Base-by-base conservation (phyloP, 352 stramenopile genomes). In the Elongisporangium senticosum region DNA sequence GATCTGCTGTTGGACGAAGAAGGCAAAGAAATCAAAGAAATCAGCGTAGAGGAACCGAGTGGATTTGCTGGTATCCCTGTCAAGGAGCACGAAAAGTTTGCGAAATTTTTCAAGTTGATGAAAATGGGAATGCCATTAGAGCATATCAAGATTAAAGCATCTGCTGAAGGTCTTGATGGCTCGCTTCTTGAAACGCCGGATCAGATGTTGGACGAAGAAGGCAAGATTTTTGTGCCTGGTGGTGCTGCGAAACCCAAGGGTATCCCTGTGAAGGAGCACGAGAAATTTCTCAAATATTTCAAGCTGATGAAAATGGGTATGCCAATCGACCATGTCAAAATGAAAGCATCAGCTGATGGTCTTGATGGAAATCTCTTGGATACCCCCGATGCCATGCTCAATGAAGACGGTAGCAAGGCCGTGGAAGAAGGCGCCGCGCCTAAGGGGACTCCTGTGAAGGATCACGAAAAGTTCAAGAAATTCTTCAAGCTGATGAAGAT, bases 101-200 rank as follows among this genome's bases (percentile, higher is more conserved):
- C 61, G 23, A 98, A 98, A 67, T 98, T 97, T 64, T 98, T 98
- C 64, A 98, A 98, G 67, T 87, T 98, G 67, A 40, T 95, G 22
- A 90, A 90, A 49, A 91, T 96, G 79, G 85, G 84, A 6, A 91
- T 96, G 79, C 85, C 82, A 7, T 60, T 89, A 20, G 88, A 87
- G 37, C 90, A 97, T 53, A 79, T 98, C 40, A 83, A 98, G 69
- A 78, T 97, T 68, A 97, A 97, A 61, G 74, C 65, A 11, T 75
- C 69, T 19, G 70, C 79, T 0, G 83, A 90, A 61, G 84, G 80
- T 15, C 59, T 91, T 0, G 70, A 90, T 70, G 63, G 50, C 2
- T 54, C 58, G 0, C 53, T 91, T 40, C 66, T 93, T 14, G 82
- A 75, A 28, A 86, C 68, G 20, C 75, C 81, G 4, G 78, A 92